Conservation (phyloP, 805 yeast species). For the Zygosaccharomyces gambellarensis region DNA sequence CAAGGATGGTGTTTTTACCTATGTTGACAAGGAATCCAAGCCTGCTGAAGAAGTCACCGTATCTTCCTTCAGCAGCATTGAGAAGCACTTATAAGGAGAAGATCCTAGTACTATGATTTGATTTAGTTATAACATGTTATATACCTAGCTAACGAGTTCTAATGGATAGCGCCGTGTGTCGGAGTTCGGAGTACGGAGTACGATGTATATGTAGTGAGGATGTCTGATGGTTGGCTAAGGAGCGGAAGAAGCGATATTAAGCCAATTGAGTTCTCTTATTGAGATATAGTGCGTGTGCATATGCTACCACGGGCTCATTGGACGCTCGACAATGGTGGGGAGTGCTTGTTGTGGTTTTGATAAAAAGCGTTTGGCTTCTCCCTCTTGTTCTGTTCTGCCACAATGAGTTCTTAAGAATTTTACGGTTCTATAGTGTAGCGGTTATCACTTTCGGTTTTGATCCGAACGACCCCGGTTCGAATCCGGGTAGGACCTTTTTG, state of each 20-base stretch:
- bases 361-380: too few species aligned
- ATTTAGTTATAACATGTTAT: neutral
- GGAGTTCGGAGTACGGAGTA: neutral
- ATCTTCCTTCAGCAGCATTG: slow-evolving; percentile 34
- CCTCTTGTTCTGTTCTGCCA: too few species aligned
- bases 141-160: neutral
- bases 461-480: slow-evolving; percentile 78
- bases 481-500: slow-evolving; percentile 72
- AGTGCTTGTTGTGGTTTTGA: too few species aligned
- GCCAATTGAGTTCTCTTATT: too few species aligned
- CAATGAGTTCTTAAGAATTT: too few species aligned
- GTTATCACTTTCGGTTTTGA: slow-evolving; percentile 59
- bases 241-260: too few species aligned
- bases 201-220: too few species aligned
- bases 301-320: too few species aligned
- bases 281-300: too few species aligned
- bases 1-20: slow-evolving; percentile 50
- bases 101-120: neutral
- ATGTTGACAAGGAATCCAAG: slow-evolving; percentile 39
- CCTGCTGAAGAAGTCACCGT: slow-evolving; percentile 37
- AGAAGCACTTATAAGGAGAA: slow-evolving; percentile 26
- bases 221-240: too few species aligned
- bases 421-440: slow-evolving; percentile 54
- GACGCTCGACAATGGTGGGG: too few species aligned
- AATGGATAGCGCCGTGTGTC: neutral